Evolutionary conservation across 208 protist species (phyloP), one percentile per base, ranked within the genome.

Genomic region (Strigomonas culicis): DNA sequence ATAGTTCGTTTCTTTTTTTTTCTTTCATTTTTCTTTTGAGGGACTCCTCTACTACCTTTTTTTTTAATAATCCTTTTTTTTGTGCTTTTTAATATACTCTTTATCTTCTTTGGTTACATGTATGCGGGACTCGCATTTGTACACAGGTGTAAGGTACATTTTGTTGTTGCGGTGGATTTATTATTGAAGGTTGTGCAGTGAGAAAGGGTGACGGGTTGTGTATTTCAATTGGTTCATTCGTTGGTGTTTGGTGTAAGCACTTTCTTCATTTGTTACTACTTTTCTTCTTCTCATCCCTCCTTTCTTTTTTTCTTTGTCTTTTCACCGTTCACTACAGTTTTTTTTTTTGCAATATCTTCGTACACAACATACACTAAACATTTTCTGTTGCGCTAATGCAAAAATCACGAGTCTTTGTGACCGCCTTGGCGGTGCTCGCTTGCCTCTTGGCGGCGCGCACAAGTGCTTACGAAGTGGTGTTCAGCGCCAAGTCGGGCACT

Each of bases 281-380:
- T 10, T 7, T 11, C 36, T 22, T 58, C 25, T 22, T 30, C n/a
- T 39, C 25, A 10, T 58, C 36, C 11, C 25, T 58, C 36, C 52
- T 58, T 32, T 31, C 52, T 7, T 58, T 39, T 32, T 11, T 58
- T 39, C n/a, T n/a, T n/a, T n/a, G n/a, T n/a, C n/a, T n/a, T n/a
- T n/a, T n/a, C n/a, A n/a, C n/a, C n/a, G n/a, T n/a, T n/a, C n/a
- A n/a, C n/a, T n/a, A n/a, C n/a, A n/a, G n/a, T n/a, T 58, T 39
- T 58, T 58, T 58, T 55, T 19, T 55, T 19, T 30, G 11, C 7
- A 55, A 8, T 21, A 55, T 27, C 13, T 30, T 21, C 49, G 27
- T n/a, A n/a, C n/a, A n/a, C n/a, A n/a, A n/a, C n/a, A n/a, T n/a
- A 55, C 49, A 55, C 11, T 21, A 22, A 27, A 22, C 17, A 55